Conservation (phyloP, 768 basidiomycete species). For the Rubroboletus pulcherrimus region DNA sequence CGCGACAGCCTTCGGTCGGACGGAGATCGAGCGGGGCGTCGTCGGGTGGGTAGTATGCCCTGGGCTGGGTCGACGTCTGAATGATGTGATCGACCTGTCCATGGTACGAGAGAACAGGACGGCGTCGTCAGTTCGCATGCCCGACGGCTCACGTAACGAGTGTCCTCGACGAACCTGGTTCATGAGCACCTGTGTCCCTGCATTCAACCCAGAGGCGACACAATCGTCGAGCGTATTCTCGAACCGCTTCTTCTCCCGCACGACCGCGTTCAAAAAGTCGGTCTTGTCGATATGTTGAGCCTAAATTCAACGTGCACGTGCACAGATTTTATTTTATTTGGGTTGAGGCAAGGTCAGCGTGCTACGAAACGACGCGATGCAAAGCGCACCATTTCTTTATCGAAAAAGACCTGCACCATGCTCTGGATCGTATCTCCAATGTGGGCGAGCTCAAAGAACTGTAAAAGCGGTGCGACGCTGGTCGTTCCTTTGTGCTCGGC, state of each 20-base stretch:
- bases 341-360: background rate
- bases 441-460: constrained; percentile 97
- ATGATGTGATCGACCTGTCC: constrained; percentile 90
- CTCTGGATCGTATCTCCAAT: constrained; percentile 96
- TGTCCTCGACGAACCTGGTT: constrained; percentile 59
- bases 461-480: constrained; percentile 86
- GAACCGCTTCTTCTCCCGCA: constrained; percentile 95
- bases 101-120: background rate
- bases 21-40: constrained; percentile 75
- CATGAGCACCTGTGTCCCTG: constrained; percentile 94
- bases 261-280: constrained; percentile 89
- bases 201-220: constrained; percentile 90
- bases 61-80: constrained; percentile 69
- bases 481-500: constrained; percentile 78
- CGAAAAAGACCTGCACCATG: constrained; percentile 98
- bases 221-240: constrained; percentile 90
- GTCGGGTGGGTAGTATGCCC: constrained; percentile 89
- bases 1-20: constrained; percentile 83
- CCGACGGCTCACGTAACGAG: background rate
- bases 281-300: constrained; percentile 86
- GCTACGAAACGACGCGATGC: background rate
- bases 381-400: constrained; percentile 75
- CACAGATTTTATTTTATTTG: background rate
- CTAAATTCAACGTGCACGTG: constrained; percentile 32
- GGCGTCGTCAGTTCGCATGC: background rate